Conservation (phyloP, 2,329 filamentous ascomycete species). For the Talaromyces marneffei region DNA sequence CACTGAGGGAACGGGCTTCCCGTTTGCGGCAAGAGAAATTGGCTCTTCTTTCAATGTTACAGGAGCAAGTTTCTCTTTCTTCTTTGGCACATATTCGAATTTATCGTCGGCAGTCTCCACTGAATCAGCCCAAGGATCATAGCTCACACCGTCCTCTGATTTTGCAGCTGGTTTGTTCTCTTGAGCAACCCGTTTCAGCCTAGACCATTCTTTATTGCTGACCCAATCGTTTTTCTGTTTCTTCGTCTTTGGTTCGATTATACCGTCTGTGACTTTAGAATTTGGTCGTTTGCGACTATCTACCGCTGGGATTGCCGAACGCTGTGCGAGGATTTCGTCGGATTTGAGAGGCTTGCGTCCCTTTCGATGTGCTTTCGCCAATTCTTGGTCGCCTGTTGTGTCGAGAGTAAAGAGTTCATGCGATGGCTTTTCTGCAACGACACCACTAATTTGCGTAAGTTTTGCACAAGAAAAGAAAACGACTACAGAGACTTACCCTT, state of each 20-base stretch:
- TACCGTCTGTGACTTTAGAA: conserved; percentile 65
- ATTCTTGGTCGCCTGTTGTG: conserved; percentile 61
- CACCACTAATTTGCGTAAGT: conserved; percentile 54
- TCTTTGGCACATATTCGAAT: conserved; percentile 62
- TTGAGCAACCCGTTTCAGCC: conserved; percentile 75
- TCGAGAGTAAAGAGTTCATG: conserved; percentile 83
- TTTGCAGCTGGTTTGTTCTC: conserved; percentile 45
- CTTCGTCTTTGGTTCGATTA: conserved; percentile 63
- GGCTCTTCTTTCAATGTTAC: conserved; percentile 69
- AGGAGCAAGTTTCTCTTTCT: conserved; percentile 64
- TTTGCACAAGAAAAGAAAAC: not conserved
- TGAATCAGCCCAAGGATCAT: conserved; percentile 72
- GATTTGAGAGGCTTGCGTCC: conserved; percentile 73
- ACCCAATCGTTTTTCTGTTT: conserved; percentile 72
- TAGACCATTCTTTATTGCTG: conserved; percentile 73
- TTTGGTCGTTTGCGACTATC: conserved; percentile 69
- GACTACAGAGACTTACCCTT: conserved; percentile 56
- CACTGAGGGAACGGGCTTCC: conserved; percentile 73
- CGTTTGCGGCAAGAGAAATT: conserved; percentile 73
- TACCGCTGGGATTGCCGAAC: conserved; percentile 76
- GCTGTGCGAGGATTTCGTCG: conserved; percentile 82
- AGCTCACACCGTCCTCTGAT: conserved; percentile 53
- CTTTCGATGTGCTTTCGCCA: conserved; percentile 61
- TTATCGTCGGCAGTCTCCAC: conserved; percentile 39
- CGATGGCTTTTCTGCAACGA: conserved; percentile 75